phyloP scores from a whole-genome alignment of 805 yeast species.

The Candida coleopterorum region DNA sequence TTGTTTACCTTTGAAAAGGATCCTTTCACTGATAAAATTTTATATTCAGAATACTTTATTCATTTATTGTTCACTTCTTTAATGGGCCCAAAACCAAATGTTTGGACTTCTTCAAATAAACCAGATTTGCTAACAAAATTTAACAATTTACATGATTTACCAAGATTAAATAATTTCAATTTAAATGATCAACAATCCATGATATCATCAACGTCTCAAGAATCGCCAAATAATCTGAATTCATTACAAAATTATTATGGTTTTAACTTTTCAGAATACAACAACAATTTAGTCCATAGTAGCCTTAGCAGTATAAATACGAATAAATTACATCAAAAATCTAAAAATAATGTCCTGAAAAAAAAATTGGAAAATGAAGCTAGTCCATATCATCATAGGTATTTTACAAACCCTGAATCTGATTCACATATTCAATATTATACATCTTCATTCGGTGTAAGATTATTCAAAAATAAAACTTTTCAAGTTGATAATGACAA shows the following conservation, averaged over 20 bases:
- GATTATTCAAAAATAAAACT: conserved; percentile 46
- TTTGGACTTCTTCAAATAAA: conserved; percentile 56
- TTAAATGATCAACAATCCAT: neutral
- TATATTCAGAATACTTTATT: conserved; percentile 61
- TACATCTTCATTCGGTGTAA: conserved; percentile 58
- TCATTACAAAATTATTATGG: neutral
- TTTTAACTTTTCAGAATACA: conserved; percentile 6
- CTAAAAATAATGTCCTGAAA: too few relatives aligned
- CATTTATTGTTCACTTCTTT: conserved; percentile 56
- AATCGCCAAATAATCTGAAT: too few relatives aligned
- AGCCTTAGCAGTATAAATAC: neutral
- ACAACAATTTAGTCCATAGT: neutral
- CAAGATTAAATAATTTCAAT: neutral
- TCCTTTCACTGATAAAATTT: conserved; percentile 49
- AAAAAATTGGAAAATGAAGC: neutral
- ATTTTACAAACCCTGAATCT: conserved; percentile 85
- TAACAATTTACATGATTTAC: neutral
- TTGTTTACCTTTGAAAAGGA: conserved; percentile 66
- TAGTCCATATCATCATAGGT: conserved; percentile 71
- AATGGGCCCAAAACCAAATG: conserved; percentile 64
- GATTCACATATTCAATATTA: conserved; percentile 79
- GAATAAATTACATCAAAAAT: neutral
- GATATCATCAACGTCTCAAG: neutral
- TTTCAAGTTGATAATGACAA: conserved; percentile 21
- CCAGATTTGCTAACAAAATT: conserved; percentile 30